Conservation (phyloP, 148 eudicot genomes). For the Amaranthus cruentus region DNA sequence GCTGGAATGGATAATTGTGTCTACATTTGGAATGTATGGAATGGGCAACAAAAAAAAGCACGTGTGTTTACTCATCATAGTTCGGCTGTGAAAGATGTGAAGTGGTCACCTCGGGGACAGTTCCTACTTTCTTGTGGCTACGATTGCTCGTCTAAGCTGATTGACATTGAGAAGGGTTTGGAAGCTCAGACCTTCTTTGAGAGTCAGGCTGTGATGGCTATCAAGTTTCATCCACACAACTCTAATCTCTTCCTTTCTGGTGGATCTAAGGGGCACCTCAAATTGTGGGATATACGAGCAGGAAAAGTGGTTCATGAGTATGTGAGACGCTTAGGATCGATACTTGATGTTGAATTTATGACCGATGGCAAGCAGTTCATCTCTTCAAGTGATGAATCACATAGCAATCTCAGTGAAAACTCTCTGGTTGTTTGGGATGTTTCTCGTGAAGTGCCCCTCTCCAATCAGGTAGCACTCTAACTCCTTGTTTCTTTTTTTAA, state of each 20-base stretch:
- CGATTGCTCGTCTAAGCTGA: constrained; percentile 63
- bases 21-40: constrained; percentile 88
- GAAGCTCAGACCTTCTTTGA: constrained; percentile 67
- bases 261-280: constrained; percentile 71
- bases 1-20: constrained; percentile 84
- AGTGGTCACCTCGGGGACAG: constrained; percentile 72
- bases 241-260: constrained; percentile 76
- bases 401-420: constrained; percentile 75
- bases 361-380: constrained; percentile 58
- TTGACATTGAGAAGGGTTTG: constrained; percentile 70
- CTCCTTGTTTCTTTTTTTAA: neutral
- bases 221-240: constrained; percentile 70
- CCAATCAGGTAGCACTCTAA: constrained; percentile 67
- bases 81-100: constrained; percentile 86
- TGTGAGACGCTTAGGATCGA: constrained; percentile 55
- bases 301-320: constrained; percentile 63
- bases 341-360: constrained; percentile 83
- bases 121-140: constrained; percentile 82
- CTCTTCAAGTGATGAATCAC: constrained; percentile 81
- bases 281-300: constrained; percentile 76
- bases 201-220: constrained; percentile 68
- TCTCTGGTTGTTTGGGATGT: constrained; percentile 89
- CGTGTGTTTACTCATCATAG: constrained; percentile 52
- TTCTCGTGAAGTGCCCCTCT: constrained; percentile 69
- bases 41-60: constrained; percentile 53